These are phyloP conservation scores for Eucalyptus pauciflora DNA, from an alignment of 345 rosid genomes.

Conservation along the genomic window DNA sequence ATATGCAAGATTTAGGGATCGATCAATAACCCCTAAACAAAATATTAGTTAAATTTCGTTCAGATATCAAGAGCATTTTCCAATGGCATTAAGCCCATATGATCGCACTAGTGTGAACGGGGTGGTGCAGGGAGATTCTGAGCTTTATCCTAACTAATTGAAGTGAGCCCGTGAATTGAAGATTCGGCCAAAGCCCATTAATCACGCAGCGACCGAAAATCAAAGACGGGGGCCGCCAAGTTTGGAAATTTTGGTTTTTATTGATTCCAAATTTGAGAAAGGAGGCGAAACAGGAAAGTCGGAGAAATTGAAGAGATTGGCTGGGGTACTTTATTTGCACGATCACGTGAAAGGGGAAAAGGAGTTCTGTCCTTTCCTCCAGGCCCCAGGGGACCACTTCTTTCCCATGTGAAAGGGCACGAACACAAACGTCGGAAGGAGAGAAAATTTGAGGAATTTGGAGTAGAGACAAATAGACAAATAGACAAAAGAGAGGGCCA, in stretches of 20 bases:
- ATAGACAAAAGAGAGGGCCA: background rate
- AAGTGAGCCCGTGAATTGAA: background rate
- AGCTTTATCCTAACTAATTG: background rate
- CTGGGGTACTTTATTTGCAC: background rate
- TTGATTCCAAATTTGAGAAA: background rate
- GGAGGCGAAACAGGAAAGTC: background rate
- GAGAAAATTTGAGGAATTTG: background rate
- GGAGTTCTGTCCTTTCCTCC: background rate
- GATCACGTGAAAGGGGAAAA: background rate
- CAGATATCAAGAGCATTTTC: background rate
- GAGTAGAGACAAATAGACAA: background rate
- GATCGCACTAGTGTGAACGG: background rate
- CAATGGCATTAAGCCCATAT: background rate
- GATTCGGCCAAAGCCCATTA: background rate
- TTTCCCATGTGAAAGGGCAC: background rate
- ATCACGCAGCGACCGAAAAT: background rate
- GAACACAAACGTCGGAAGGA: background rate
- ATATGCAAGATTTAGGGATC: background rate
- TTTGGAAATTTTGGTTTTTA: rapidly evolving
- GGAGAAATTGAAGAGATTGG: background rate
- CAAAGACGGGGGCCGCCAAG: background rate
- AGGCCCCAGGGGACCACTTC: background rate
- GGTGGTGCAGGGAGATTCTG: background rate
- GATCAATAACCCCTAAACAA: background rate
- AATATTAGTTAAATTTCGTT: background rate